Evolutionary conservation across 1,284 basidiomycete genomes (phyloP).

Genomic region (Papiliotrema fonsecae): DNA sequence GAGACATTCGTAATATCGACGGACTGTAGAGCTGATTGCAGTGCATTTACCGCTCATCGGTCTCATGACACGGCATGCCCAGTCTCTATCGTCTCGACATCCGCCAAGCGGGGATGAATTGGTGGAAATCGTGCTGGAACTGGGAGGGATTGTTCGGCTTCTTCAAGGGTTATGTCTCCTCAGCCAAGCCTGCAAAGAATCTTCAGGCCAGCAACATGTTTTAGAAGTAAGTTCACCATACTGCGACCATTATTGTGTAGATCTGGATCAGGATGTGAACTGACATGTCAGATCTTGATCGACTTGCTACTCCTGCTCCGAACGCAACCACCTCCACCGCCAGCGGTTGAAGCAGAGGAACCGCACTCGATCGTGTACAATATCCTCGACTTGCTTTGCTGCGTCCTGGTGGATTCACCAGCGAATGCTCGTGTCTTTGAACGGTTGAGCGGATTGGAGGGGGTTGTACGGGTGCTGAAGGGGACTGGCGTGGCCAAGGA

Average conservation of each 20-base stretch:
- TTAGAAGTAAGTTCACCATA: conserved; percentile 61
- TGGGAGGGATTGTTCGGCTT: conserved; percentile 54
- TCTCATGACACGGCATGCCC: conserved; percentile 32
- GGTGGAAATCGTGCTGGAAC: conserved; percentile 27
- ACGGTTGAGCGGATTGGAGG: conserved; percentile 65
- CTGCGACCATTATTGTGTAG: neutral
- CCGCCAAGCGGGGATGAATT: conserved; percentile 21
- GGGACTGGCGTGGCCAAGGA: conserved; percentile 72
- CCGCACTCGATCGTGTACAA: conserved; percentile 53
- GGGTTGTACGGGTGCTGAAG: conserved; percentile 75
- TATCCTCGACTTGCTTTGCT: conserved; percentile 73
- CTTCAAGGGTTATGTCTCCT: conserved; percentile 75
- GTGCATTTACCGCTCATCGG: conserved; percentile 28
- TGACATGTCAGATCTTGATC: conserved; percentile 32
- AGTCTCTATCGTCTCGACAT: conserved; percentile 21
- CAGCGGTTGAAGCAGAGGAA: conserved; percentile 9
- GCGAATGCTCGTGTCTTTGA: conserved; percentile 70
- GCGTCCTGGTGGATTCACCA: conserved; percentile 75
- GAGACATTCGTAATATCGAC: neutral
- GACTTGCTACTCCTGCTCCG: conserved; percentile 38
- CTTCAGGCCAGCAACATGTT: conserved; percentile 62
- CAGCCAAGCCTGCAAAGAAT: conserved; percentile 63
- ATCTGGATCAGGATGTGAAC: conserved; percentile 4
- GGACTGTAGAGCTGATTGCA: conserved; percentile 9
- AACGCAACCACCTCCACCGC: conserved; percentile 20